phyloP scores from a whole-genome alignment of 148 eudicot genomes.

The Vaccinium corymbosum region DNA sequence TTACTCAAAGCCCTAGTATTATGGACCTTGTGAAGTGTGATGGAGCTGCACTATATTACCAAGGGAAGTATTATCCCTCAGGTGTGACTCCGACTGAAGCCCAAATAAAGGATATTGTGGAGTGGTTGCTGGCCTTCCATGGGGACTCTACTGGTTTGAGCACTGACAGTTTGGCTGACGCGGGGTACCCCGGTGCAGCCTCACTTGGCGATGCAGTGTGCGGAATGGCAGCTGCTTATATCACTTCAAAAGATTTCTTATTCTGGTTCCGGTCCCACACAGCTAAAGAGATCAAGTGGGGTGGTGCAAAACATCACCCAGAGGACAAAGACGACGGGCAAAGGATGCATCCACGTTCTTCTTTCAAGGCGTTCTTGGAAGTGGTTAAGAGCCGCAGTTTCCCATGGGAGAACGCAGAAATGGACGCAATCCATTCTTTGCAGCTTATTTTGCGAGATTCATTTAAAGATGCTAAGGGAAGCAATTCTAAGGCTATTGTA shows the following conservation, averaged over 20 bases:
- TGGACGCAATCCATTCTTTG: slow-evolving; percentile 95
- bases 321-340: slow-evolving; percentile 83
- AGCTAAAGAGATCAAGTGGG: slow-evolving; percentile 92
- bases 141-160: slow-evolving; percentile 89
- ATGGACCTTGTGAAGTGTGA: slow-evolving; percentile 93
- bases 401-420: slow-evolving; percentile 92
- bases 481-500: slow-evolving; percentile 53
- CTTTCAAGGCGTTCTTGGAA: slow-evolving; percentile 82
- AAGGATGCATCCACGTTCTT: slow-evolving; percentile 91
- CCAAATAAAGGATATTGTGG: slow-evolving; percentile 78
- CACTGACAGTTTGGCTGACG: slow-evolving; percentile 85
- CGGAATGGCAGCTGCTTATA: slow-evolving; percentile 96
- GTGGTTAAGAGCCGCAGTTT: slow-evolving; percentile 81
- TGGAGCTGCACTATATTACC: slow-evolving; percentile 82
- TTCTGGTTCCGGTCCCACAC: slow-evolving; percentile 95
- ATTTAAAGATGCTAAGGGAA: slow-evolving; percentile 44
- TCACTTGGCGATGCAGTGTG: slow-evolving; percentile 81
- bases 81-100: slow-evolving; percentile 85
- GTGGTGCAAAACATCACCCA: slow-evolving; percentile 93
- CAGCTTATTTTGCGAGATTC: slow-evolving; percentile 86
- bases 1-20: slow-evolving; percentile 83
- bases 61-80: slow-evolving; percentile 63
- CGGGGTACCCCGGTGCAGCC: slow-evolving; percentile 83
- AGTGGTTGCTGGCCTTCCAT: slow-evolving; percentile 66
- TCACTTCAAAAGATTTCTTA: slow-evolving; percentile 68